Evolutionary conservation across 805 yeast genomes (phyloP), one percentile per base, ranked within the genome.

Genomic region (Ogataea paraovalis): DNA sequence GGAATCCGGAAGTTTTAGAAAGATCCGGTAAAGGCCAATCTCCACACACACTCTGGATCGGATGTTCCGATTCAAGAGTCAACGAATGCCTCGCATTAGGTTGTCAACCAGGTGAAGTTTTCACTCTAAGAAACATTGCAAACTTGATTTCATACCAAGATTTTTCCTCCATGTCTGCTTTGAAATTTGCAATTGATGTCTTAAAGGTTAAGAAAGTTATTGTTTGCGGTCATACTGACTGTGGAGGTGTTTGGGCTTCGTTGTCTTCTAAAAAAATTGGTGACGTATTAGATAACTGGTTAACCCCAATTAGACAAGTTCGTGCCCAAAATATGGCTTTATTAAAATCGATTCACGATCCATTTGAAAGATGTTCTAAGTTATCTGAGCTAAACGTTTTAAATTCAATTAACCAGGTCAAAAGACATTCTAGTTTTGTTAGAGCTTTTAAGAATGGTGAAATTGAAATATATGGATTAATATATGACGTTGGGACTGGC

Each of bases 21-120:
- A 56, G 69, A 51, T 87, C 88, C 58, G 91, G 83, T 2, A 72
- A 79, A 59, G 97, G 97, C 44, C 97, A 90, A 68, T 64, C 79
- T n/a, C 98, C 98, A 18, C 94, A 88, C 67, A 88, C 96, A 3
- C 69, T 92, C 42, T 90, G 96, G 91, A 85, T 91, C 50, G 96
- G 97, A 3, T 91, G 98, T 64, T 83, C 95, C 3, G 98, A 91
- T 65, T 87, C 96, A 2, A 80, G 98, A 57, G 85, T 87, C 48
- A 86, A 90, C 54, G 97, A 91, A 62, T 73, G 76, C 39, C 81
- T 88, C 46, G 73, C 89, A 22, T 73, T 83, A 5, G 82, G 77
- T 43, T 80, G 89, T n/a, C 70, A 81, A 21, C 97, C 97, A 1
- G 98, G 98, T 44, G 97, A 91, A 65, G 79, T 89, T 6, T 91